These are phyloP conservation scores for Amanita phalloides DNA, from an alignment of 768 basidiomycete species.

Conservation along the genomic window DNA sequence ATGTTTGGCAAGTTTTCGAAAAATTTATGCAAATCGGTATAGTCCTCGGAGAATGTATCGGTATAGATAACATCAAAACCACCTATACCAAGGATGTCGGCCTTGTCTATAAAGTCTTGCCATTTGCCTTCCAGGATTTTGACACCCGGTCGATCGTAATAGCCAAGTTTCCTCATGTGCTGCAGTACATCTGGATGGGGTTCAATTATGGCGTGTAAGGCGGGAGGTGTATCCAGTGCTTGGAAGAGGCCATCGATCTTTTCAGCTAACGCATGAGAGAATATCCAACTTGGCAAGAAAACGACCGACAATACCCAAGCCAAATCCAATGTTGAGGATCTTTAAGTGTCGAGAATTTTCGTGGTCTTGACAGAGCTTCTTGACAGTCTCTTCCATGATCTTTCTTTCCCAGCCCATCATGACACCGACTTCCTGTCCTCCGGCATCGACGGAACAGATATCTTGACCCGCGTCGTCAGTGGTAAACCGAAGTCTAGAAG, in stretches of 20 bases:
- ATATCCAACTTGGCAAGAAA: neutral
- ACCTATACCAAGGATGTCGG: conserved; percentile 47
- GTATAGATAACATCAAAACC: conserved; percentile 88
- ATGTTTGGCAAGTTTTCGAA: conserved; percentile 76
- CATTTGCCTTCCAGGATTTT: conserved; percentile 83
- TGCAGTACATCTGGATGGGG: conserved; percentile 87
- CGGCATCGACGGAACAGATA: conserved; percentile 59
- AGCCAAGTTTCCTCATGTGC: conserved; percentile 66
- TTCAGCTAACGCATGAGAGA: conserved; percentile 1
- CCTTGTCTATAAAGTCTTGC: conserved; percentile 73
- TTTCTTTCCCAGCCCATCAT: conserved; percentile 99
- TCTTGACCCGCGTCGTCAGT: conserved; percentile 70
- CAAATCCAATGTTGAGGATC: conserved; percentile 88
- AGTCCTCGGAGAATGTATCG: conserved; percentile 89
- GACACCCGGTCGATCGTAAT: conserved; percentile 71
- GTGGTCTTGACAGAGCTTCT: conserved; percentile 45
- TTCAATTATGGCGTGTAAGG: conserved; percentile 84
- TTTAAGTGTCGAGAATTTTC: conserved; percentile 40
- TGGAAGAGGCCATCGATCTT: conserved; percentile 86
- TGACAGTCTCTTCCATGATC: conserved; percentile 82
- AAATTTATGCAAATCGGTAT: conserved; percentile 69
- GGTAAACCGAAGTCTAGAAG: conserved; percentile 57
- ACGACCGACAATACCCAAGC: conserved; percentile 73
- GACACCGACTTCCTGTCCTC: conserved; percentile 79
- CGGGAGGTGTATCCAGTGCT: conserved; percentile 42